A percentile compares a stretch with the other conserved stretches of the same genome.
phyloP scores from a whole-genome alignment of 2,329 filamentous ascomycete species.

The Fusarium bulbicola region DNA sequence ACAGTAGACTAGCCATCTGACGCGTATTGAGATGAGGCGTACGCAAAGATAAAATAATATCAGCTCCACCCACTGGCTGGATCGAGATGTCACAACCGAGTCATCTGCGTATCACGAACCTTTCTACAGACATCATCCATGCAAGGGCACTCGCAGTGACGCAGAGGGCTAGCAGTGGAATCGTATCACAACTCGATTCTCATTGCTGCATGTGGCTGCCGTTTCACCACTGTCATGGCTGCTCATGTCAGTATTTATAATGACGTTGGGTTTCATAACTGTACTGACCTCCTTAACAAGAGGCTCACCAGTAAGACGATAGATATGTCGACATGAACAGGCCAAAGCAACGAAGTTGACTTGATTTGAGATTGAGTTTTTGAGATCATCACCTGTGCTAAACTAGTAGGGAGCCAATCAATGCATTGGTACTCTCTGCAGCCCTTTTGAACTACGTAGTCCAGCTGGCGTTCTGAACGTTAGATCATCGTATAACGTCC shows the following conservation, averaged over 20 bases:
- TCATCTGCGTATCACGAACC: slow-evolving; percentile 5
- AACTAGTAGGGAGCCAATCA: slow-evolving; percentile 15
- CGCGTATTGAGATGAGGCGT: slow-evolving; percentile 10
- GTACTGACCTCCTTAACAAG: not conserved
- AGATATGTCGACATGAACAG: not conserved
- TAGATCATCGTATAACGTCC: not conserved
- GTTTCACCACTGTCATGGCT: slow-evolving; percentile 26
- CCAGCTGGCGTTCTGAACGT: not conserved
- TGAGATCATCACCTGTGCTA: not conserved
- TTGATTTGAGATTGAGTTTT: not conserved
- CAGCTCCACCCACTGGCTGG: not conserved
- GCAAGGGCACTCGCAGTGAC: slow-evolving; percentile 19
- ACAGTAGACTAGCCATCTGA: not conserved
- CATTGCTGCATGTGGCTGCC: slow-evolving; percentile 18
- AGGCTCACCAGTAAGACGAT: not conserved
- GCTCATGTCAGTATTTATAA: not conserved
- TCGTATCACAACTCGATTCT: slow-evolving; percentile 8
- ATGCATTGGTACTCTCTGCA: not conserved
- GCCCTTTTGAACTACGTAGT: not conserved
- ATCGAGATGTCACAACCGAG: slow-evolving; percentile 26
- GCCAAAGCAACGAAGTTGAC: not conserved
- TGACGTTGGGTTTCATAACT: not conserved
- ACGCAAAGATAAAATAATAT: not conserved
- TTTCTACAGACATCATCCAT: slow-evolving; percentile 11
- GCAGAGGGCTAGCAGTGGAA: slow-evolving; percentile 9